These are phyloP conservation scores for Micractinium conductrix DNA, from an alignment of 139 green algal genomes.

Conservation along the genomic window DNA sequence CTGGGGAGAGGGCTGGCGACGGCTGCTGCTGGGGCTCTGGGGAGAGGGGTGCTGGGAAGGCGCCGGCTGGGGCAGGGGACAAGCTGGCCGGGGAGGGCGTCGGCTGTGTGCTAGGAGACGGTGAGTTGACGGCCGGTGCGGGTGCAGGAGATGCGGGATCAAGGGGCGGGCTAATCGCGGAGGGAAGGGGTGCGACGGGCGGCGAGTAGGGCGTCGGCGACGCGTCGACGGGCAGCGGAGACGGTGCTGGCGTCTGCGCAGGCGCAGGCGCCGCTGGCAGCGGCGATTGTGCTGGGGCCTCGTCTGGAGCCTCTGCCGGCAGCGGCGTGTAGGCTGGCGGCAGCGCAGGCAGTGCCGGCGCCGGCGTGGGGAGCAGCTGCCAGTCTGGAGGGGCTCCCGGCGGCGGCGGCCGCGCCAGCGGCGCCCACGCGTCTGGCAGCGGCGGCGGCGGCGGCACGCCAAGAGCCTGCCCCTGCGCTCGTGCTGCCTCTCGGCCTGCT, in stretches of 20 bases:
- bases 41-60: not conserved
- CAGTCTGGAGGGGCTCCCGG: not conserved
- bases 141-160: no score
- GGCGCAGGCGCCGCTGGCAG: not conserved
- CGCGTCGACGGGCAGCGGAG: not conserved
- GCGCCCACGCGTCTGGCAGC: not conserved
- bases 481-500: not conserved
- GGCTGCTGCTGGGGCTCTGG: not conserved
- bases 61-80: not conserved
- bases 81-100: not conserved
- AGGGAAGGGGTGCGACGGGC: not conserved
- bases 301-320: not conserved
- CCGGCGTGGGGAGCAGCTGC: not conserved
- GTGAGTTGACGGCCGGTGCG: no score
- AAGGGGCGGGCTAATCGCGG: not conserved
- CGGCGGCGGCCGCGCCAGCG: not conserved
- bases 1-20: not conserved
- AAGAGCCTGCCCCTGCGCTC: not conserved
- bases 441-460: not conserved
- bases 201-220: not conserved
- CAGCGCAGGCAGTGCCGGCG: not conserved
- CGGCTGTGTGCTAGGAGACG: no score
- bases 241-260: not conserved
- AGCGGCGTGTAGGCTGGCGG: not conserved
- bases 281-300: not conserved